These are phyloP conservation scores for Bocquillonia castaneifolia DNA, from an alignment of 441 rosid species.

Conservation along the genomic window DNA sequence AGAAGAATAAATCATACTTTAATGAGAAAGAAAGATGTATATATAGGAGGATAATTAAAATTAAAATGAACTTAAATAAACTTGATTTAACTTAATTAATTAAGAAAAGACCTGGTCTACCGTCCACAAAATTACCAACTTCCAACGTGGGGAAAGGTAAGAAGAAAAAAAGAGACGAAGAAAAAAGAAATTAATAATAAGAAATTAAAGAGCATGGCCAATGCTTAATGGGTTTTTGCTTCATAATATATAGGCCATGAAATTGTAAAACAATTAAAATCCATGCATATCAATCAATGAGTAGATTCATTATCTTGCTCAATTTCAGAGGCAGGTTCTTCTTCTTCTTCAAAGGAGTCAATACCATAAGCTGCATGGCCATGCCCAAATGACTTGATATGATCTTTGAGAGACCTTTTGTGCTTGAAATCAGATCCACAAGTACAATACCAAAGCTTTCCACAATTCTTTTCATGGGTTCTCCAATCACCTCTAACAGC, in stretches of 20 bases:
- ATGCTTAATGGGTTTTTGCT: slow-evolving; percentile 2
- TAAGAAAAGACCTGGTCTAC: slow-evolving; percentile 10
- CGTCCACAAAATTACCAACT: slow-evolving; percentile 9
- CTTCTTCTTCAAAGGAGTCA: slow-evolving; percentile 59
- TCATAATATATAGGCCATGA: slow-evolving; percentile 11
- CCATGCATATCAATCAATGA: slow-evolving; percentile 21
- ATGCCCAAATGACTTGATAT: slow-evolving; percentile 74
- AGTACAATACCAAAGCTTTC: slow-evolving; percentile 90
- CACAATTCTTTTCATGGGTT: slow-evolving; percentile 99
- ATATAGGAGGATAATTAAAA: background rate
- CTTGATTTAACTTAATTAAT: background rate
- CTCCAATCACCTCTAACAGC: slow-evolving; percentile 99
- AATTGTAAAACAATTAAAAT: slow-evolving; percentile 10
- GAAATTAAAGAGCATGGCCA: slow-evolving; percentile 11
- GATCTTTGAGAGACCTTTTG: slow-evolving; percentile 92
- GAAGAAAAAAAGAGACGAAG: background rate
- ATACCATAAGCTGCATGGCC: slow-evolving; percentile 75
- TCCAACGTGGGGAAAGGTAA: background rate
- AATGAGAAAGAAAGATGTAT: background rate
- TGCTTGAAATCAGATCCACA: slow-evolving; percentile 97
- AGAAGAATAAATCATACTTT: background rate
- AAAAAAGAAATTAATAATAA: background rate
- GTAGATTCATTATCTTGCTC: slow-evolving; percentile 59
- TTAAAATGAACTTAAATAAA: slow-evolving; percentile 13
- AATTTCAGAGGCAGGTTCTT: slow-evolving; percentile 67